Conservation (phyloP, 306 rosid species). For the Pyrus betulifolia region DNA sequence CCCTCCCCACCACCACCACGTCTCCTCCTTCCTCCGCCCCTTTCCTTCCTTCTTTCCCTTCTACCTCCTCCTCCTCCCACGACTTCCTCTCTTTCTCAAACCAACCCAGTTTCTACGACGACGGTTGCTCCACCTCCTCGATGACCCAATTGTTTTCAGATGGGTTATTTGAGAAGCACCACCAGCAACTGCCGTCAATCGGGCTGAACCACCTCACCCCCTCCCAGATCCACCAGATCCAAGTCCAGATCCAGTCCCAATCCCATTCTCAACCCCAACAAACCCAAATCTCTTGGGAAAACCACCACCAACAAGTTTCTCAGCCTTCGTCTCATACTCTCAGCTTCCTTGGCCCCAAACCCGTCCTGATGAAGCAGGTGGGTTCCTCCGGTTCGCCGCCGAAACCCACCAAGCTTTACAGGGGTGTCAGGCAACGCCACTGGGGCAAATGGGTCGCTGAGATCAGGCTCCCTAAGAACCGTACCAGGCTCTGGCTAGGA, state of each 20-base stretch:
- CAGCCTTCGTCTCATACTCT: neutral
- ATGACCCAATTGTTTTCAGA: slow-evolving; percentile 35
- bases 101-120: slow-evolving; percentile 28
- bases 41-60: neutral
- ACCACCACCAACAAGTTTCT: neutral
- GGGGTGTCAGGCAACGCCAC: slow-evolving; percentile 94
- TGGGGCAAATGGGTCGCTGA: slow-evolving; percentile 99
- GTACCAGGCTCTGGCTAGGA: slow-evolving; percentile 94
- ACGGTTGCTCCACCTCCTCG: slow-evolving; percentile 31
- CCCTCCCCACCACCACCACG: neutral
- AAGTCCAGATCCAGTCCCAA: slow-evolving; percentile 50
- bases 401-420: slow-evolving; percentile 75
- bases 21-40: slow-evolving; percentile 18
- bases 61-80: slow-evolving; percentile 7
- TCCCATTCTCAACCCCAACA: slow-evolving; percentile 6
- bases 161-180: slow-evolving; percentile 26
- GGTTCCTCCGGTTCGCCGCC: slow-evolving; percentile 30
- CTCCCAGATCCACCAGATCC: slow-evolving; percentile 71
- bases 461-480: slow-evolving; percentile 89
- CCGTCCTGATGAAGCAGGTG: slow-evolving; percentile 63
- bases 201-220: slow-evolving; percentile 62
- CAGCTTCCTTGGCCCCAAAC: slow-evolving; percentile 45
- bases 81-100: neutral
- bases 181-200: slow-evolving; percentile 30
- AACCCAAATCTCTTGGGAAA: slow-evolving; percentile 5